A percentile compares a stretch with the other conserved stretches of the same genome.
These are phyloP conservation scores for Phyllostachys edulis DNA, from an alignment of 176 grass and related monocot genomes.

Conservation along the genomic window DNA sequence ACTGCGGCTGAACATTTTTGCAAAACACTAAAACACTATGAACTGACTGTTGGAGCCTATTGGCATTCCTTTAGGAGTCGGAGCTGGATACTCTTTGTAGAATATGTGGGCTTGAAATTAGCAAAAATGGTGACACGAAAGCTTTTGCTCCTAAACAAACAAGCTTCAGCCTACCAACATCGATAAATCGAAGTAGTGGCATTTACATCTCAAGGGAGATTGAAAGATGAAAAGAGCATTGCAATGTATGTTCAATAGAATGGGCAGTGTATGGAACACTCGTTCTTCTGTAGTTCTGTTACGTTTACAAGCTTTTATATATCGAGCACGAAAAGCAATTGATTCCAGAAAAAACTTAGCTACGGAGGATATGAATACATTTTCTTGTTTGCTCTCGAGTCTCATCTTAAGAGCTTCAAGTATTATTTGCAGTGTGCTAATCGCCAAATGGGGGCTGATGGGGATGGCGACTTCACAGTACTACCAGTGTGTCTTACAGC, in stretches of 20 bases:
- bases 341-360: neutral
- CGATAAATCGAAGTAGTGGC: slow-evolving; percentile 35
- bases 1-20: neutral
- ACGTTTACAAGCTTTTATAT: neutral
- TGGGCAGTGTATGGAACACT: neutral
- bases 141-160: slow-evolving; percentile 73
- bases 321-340: neutral
- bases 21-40: neutral
- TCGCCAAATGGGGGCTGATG: neutral
- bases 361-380: neutral
- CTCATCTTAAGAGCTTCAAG: neutral
- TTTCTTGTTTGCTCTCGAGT: neutral
- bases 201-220: slow-evolving; percentile 34
- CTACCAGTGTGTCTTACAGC: neutral
- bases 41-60: neutral
- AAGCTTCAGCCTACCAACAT: slow-evolving; percentile 34
- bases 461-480: neutral
- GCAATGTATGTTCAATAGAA: neutral
- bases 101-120: slow-evolving; percentile 74
- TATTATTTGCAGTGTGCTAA: neutral
- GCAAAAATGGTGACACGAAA: slow-evolving; percentile 41
- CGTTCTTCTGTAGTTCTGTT: neutral
- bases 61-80: slow-evolving; percentile 50
- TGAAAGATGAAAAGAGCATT: slow-evolving; percentile 38
- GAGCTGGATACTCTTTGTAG: slow-evolving; percentile 66